Evolutionary conservation across 2,329 filamentous ascomycete species (phyloP).

Genomic region (Claviceps pazoutovae): DNA sequence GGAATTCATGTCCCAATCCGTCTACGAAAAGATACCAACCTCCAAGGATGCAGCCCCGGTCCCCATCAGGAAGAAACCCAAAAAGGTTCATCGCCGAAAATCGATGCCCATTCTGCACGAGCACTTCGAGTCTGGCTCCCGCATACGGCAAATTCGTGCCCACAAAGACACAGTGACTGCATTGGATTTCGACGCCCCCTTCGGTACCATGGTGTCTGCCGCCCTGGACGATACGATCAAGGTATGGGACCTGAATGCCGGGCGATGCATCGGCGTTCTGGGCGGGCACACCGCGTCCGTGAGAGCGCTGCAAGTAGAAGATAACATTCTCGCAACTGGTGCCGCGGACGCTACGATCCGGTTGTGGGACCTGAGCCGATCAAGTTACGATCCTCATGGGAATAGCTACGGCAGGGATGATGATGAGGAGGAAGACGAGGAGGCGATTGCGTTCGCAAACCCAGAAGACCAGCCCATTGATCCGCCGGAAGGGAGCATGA

Average conservation of each 20-base stretch:
- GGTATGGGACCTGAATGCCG: conserved; percentile 93
- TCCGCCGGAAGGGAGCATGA: conserved; percentile 65
- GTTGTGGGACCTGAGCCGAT: conserved; percentile 85
- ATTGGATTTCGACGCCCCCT: conserved; percentile 92
- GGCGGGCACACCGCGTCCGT: conserved; percentile 95
- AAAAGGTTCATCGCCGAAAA: conserved; percentile 50
- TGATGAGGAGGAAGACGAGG: conserved; percentile 44
- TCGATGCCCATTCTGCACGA: conserved; percentile 94
- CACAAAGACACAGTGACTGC: conserved; percentile 82
- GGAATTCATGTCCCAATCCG: conserved; percentile 91
- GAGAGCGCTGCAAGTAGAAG: conserved; percentile 80
- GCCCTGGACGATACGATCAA: conserved; percentile 85
- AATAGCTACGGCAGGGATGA: conserved; percentile 43
- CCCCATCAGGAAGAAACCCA: conserved; percentile 25
- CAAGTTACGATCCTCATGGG: conserved; percentile 64
- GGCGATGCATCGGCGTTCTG: conserved; percentile 77
- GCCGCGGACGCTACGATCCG: conserved; percentile 90
- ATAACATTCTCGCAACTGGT: conserved; percentile 88
- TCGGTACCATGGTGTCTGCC: conserved; percentile 86
- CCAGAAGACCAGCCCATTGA: conserved; percentile 54
- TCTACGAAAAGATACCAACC: conserved; percentile 79
- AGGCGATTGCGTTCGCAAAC: conserved; percentile 61
- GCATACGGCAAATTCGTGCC: conserved; percentile 76
- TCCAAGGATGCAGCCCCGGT: conserved; percentile 32
- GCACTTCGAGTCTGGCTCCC: conserved; percentile 79